Base-by-base conservation (phyloP, 2,329 filamentous ascomycete genomes). In the Aspergillus ochraceoroseus region DNA sequence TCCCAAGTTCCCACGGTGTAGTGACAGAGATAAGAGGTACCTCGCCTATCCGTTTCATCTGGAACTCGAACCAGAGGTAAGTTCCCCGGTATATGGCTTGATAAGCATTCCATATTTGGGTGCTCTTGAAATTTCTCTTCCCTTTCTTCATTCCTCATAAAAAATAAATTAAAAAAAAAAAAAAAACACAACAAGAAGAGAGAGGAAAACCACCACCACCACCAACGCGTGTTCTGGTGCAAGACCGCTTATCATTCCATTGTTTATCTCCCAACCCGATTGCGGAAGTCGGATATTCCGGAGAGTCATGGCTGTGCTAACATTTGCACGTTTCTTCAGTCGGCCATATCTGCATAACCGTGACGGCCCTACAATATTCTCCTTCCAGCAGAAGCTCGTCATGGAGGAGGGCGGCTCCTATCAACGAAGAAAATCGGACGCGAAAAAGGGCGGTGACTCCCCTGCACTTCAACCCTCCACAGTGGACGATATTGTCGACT, bases 341-440 rank as follows among this genome's bases (percentile, higher is more conserved):
- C 59, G 62, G 39, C 51, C 62, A n/a, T 62, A 61, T 31, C 57
- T 53, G 35, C 53, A 61, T 43, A 38, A 51, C 8, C 54, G 54
- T 41, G 54, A 62, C 56, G 61, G 58, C 19, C 63, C 62, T 19
- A 63, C 63, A 11, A 48, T 66, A 27, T 59, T 65, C 27, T 57
- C 49, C 23, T 65, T 66, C 32, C 61, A 65, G 34, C 59, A 63
- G 47, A 60, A 63, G 46, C 55, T 62, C 32, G 53, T 60, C 40
- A 60, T 63, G 55, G 58, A 62, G 30, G 55, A 54, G 35, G 41
- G 51, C 12, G 52, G 51, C 28, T 28, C 47, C 6, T 44, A 47
- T 7, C 44, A 49, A 22, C 47, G 46, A 22, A 46, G 54, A 29
- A 55, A 52, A 42, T 55, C 57, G 5, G 53, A 55, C 17, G 37